Base-by-base conservation (phyloP, 768 basidiomycete species). In the Podaxis sp. region DNA sequence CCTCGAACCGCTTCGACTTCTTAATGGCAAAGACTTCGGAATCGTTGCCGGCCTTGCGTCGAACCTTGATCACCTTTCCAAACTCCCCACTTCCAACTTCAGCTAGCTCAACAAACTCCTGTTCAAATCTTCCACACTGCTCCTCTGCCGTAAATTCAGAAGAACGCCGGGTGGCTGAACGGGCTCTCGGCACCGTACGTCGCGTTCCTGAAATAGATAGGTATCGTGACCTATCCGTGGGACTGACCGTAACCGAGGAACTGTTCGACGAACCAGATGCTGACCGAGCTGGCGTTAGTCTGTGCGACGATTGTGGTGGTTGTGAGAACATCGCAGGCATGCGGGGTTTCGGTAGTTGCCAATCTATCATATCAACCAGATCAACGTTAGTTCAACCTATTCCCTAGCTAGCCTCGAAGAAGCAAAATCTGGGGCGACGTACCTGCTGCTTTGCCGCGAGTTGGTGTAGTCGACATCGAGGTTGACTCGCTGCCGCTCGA, bases 71-170 rank as follows among this genome's bases (percentile, higher is more conserved):
- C 19, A 94, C 96, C 69, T 90, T 90, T 25, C 95, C 95, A 74
- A 98, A 98, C 71, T 94, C 93, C 13, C 96, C 96, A 56, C 88
- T 89, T 4, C 96, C 96, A 11, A 98, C 80, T 68, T 88, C 85
- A 61, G 91, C 90, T 46, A 94, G 76, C 68, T 92, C 86, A 8
- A 85, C 79, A 71, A 95, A 98, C 49, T 93, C 87, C 64, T 82
- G 85, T 70, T 92, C 90, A 64, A 96, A 94, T 55, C 84, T 83
- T 19, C 89, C 86, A 8, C 80, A 75, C 59, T 82, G 80, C 59
- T 84, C 83, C 53, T 86, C 81, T 55, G 73, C 70, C 58, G 76
- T 76, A 36, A 77, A 69, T 53, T 77, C 78, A 25, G 78, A 79
- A 15, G 73, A 72, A 41, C 75, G 76, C 55, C 74, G 73, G 29